Base-by-base conservation (phyloP, 2,329 filamentous ascomycete species). In the Colletotrichum tamarilloi region DNA sequence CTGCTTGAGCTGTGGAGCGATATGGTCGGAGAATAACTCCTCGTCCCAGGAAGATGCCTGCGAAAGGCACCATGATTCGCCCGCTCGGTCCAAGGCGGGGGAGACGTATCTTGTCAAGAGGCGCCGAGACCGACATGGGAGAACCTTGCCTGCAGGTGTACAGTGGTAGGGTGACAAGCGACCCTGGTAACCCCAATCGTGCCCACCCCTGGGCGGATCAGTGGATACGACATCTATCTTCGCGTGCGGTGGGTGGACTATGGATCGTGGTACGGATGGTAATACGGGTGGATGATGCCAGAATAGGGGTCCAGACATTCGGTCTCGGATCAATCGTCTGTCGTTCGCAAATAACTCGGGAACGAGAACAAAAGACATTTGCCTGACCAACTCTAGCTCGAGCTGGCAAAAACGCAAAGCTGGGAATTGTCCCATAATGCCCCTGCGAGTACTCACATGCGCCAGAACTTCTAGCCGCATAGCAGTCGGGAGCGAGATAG, bases 51-150 rank as follows among this genome's bases (percentile, higher is more conserved):
- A 30, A 38, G 42, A 70, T 68, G 64, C 52, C 57, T 62, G 64
- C 26, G 62, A 49, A 56, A 16, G 26, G 35, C n/a, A 32, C n/a
- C 30, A n/a, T 60, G 22, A 66, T 60, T 56, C 52, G 57, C 63
- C 46, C 26, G 52, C 60, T 42, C 38, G 38, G 68, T 53, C 35
- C 52, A 59, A 30, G 64, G 26, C 42, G 57, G 14, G 42, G 58
- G 53, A 69, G 16, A 59, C 22, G 30, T 65, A 62, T 65, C 59
- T 72, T 28, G 52, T 55, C 32, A 38, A 65, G 67, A 70, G 60
- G 70, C 56, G 70, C 70, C 67, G 67, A 65, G 35, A 52, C 55
- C 69, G 52, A 38, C 70, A 73, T 70, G 70, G 62, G 12, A 9
- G 30, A 57, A 35, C 70, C 70, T 56, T 73, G 60, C 26, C 14